These are phyloP conservation scores for Lojkania enalia DNA, from an alignment of 2,329 filamentous ascomycete genomes.

Conservation along the genomic window DNA sequence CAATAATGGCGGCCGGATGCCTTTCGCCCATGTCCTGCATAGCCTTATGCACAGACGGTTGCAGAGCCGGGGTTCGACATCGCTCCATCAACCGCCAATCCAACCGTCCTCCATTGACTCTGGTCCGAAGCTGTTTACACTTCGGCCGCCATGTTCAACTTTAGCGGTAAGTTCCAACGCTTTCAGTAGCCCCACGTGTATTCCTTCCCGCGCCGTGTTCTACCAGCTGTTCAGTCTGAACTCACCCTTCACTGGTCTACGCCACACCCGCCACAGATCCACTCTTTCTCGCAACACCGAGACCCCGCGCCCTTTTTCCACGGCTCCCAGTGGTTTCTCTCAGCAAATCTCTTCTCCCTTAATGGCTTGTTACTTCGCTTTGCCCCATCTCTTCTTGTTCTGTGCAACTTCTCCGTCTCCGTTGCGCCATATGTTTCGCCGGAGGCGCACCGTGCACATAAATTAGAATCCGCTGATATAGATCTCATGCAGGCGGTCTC, in stretches of 20 bases:
- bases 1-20: background rate
- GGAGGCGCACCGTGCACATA: slow-evolving; percentile 27
- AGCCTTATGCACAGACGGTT: slow-evolving; percentile 8
- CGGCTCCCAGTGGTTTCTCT: background rate
- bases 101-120: slow-evolving; percentile 9
- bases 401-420: slow-evolving; percentile 19
- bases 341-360: slow-evolving; percentile 1
- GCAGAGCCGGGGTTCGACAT: slow-evolving; percentile 2
- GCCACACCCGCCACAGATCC: slow-evolving; percentile 4
- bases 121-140: slow-evolving; percentile 1
- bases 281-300: slow-evolving; percentile 1
- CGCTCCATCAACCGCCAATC: slow-evolving; percentile 4
- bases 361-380: slow-evolving; percentile 3
- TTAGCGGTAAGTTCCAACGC: slow-evolving; percentile 38
- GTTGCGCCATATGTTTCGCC: slow-evolving; percentile 35
- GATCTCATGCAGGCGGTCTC: slow-evolving; percentile 34
- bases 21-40: background rate
- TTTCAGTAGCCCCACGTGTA: slow-evolving; percentile 2
- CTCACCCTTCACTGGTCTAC: slow-evolving; percentile 1
- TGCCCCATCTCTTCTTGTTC: slow-evolving; percentile 18
- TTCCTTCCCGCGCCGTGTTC: slow-evolving; percentile 9
- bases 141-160: slow-evolving; percentile 38
- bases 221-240: slow-evolving; percentile 4
- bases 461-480: slow-evolving; percentile 33
- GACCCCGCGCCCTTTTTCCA: background rate